Evolutionary conservation across 177 flowering plant genomes (phyloP), one percentile per base, ranked within the genome.

Genomic region (Tripterygium wilfordii): DNA sequence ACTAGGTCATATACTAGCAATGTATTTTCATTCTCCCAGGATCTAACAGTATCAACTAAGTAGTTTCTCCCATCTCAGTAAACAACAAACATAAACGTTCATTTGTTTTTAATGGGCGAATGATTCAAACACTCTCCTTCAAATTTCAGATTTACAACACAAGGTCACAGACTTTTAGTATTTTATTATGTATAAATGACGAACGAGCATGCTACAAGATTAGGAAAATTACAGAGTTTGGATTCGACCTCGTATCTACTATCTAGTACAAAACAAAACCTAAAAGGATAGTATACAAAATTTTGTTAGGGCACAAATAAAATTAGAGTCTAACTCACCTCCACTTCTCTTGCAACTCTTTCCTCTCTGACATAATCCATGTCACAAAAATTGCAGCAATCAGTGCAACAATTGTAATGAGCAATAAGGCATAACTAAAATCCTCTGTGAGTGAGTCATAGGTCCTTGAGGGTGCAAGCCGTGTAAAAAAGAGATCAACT

Each of bases 361-460:
- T 92, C 70, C 61, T 87, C 75, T 92, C 96, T 1, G 99, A 92
- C 64, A 80, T 68, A 42, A 80, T 40, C 99, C 96, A 86, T 9
- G 97, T 92, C 4, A 76, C 86, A 63, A 89, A 71, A 54, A 92
- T 89, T 19, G 99, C 96, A 0, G 70, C 86, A 27, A 89, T 48
- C 3, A 92, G 85, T 7, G 75, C 96, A 50, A 80, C 75, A 14
- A 89, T 92, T 5, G 99, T 92, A 33, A 92, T 42, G 21, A 92
- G 89, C 36, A 92, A 86, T 48, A 92, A 65, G 7, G 99, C 97
- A 44, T 92, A 92, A 62, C 82, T 89, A 64, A 92, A 92, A 63
- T 92, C 99, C 25, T 89, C 96, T 0, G 97, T 92, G 46, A 92
- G 88, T 5, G 97, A 89, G 52, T 92, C 97, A 31, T 89, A 92